Evolutionary conservation across 345 rosid genomes (phyloP).

Genomic region (Pistacia integerrima): DNA sequence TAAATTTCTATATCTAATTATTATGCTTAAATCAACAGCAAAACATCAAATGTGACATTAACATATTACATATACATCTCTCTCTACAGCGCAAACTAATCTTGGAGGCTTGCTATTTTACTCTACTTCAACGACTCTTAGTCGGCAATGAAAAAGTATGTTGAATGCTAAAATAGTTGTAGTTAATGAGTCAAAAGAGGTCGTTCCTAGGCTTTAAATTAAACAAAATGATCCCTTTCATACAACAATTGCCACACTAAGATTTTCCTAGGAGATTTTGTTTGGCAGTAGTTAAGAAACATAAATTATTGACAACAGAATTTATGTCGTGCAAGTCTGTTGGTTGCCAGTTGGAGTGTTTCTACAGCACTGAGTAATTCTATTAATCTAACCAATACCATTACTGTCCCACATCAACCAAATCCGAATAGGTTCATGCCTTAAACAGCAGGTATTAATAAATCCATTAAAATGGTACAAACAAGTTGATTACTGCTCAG

Average conservation of each 20-base stretch:
- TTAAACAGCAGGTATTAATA: background rate
- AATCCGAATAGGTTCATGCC: constrained; percentile 6
- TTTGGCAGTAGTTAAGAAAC: background rate
- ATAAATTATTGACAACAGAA: constrained; percentile 1
- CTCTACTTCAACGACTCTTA: background rate
- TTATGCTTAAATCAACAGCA: background rate
- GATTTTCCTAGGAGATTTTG: background rate
- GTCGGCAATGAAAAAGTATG: constrained; percentile 14
- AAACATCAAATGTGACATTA: background rate
- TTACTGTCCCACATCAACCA: background rate
- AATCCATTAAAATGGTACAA: constrained; percentile 15
- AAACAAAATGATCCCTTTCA: background rate
- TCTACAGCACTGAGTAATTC: background rate
- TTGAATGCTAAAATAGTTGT: background rate
- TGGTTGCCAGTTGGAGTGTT: constrained; percentile 3
- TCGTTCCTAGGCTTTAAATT: background rate
- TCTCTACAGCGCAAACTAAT: too few relatives aligned
- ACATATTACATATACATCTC: too few relatives aligned
- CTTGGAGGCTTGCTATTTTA: too few relatives aligned
- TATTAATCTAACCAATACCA: background rate
- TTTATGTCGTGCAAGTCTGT: constrained; percentile 3
- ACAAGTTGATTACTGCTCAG: background rate
- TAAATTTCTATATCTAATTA: background rate
- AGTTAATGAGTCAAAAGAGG: background rate
- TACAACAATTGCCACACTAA: background rate